phyloP scores from a whole-genome alignment of 169 alveolate species.

The Theileria parva region DNA sequence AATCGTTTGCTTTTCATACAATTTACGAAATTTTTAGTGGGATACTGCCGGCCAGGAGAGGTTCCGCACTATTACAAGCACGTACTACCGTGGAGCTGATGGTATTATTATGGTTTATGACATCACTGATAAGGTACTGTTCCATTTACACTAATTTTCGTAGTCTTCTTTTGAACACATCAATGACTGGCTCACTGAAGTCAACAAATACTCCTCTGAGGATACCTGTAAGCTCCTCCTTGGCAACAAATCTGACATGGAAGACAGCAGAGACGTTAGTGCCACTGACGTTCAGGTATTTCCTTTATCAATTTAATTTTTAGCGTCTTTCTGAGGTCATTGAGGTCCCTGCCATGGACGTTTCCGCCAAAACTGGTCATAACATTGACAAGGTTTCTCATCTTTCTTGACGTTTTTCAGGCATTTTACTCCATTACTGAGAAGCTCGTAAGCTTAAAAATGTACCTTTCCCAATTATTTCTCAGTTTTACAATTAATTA shows the following conservation, averaged over 20 bases:
- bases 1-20: conserved; percentile 70
- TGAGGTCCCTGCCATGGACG: conserved; percentile 49
- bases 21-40: conserved; percentile 75
- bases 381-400: conserved; percentile 49
- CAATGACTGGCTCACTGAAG: conserved; percentile 91
- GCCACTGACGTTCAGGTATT: conserved; percentile 50
- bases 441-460: conserved; percentile 32
- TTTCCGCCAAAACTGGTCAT: conserved; percentile 62
- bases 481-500: not conserved
- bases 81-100: conserved; percentile 96
- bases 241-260: conserved; percentile 93
- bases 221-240: conserved; percentile 90
- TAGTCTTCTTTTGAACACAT: conserved; percentile 82
- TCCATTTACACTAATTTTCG: conserved; percentile 4
- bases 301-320: not conserved
- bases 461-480: not conserved
- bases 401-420: not conserved
- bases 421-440: conserved; percentile 58
- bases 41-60: conserved; percentile 98
- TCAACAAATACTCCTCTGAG: conserved; percentile 91
- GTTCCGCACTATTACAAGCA: conserved; percentile 92
- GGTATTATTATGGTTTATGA: conserved; percentile 93
- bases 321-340: conserved; percentile 40
- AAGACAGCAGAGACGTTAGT: conserved; percentile 51
- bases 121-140: conserved; percentile 76